These are phyloP conservation scores for Ganoderma multipileum DNA, from an alignment of 1,284 basidiomycete species.

Conservation along the genomic window DNA sequence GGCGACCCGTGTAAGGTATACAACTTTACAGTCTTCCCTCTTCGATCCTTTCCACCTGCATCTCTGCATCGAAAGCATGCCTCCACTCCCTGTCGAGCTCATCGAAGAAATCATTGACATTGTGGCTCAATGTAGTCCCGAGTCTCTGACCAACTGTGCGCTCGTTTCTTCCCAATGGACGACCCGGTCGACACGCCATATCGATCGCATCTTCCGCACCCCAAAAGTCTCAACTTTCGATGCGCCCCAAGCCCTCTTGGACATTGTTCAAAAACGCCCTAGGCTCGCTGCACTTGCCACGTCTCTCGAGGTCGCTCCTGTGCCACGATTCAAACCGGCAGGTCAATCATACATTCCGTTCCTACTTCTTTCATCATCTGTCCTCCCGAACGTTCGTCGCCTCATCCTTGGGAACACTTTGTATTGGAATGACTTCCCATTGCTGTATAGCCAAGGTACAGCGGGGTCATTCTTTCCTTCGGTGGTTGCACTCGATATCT, in stretches of 20 bases:
- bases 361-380: background rate
- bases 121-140: background rate
- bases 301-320: background rate
- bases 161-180: background rate
- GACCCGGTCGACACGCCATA: background rate
- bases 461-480: background rate
- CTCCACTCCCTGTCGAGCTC: background rate
- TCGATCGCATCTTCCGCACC: background rate
- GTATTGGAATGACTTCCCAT: background rate
- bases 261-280: background rate
- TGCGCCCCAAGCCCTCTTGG: background rate
- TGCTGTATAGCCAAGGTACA: background rate
- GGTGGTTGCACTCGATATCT: background rate
- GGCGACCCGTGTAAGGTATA: no score
- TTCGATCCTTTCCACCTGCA: no score
- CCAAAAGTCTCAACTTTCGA: background rate
- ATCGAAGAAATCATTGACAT: background rate
- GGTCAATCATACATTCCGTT: background rate
- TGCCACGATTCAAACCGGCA: background rate
- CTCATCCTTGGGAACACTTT: background rate
- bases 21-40: no score
- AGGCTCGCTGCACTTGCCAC: background rate
- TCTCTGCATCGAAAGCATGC: no score
- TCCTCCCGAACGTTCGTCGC: background rate
- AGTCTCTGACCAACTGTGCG: background rate